Percentiles rank a stretch among this genome's conserved stretches.
Evolutionary conservation across 2,329 filamentous ascomycete species (phyloP).

Genomic region (Fusarium palustre): DNA sequence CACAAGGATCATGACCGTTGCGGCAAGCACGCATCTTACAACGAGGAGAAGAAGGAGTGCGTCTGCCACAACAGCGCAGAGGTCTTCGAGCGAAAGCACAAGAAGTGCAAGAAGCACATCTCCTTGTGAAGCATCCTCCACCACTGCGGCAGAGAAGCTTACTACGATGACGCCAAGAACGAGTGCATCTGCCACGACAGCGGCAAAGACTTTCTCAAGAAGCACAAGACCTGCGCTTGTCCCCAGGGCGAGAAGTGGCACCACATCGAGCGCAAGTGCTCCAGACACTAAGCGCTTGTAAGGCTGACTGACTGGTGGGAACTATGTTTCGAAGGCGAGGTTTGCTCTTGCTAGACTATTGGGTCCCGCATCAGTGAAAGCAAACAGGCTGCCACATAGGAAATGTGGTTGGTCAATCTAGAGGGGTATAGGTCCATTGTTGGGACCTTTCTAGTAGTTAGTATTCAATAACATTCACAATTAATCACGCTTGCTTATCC

Average conservation of each 20-base stretch:
- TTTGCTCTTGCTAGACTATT: not conserved
- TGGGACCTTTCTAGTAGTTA: not conserved
- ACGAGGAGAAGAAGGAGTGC: not conserved
- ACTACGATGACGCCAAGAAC: constrained; percentile 5
- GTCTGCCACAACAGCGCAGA: not conserved
- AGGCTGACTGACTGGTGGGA: not conserved
- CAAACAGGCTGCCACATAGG: no score
- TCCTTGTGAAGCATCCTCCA: constrained; percentile 8
- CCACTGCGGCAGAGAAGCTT: constrained; percentile 24
- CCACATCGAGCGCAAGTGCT: constrained; percentile 22
- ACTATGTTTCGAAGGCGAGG: no score
- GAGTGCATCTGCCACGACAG: constrained; percentile 24
- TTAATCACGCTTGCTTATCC: not conserved
- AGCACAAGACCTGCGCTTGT: constrained; percentile 28
- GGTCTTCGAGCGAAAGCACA: not conserved
- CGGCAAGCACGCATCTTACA: not conserved
- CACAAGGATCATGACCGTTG: not conserved
- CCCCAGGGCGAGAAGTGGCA: constrained; percentile 35
- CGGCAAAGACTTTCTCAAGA: constrained; percentile 12
- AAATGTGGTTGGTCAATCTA: not conserved
- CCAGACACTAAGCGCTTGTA: not conserved
- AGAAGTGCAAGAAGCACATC: not conserved
- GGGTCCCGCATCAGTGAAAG: not conserved
- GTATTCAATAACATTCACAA: not conserved
- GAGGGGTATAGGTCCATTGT: not conserved